phyloP scores from a whole-genome alignment of 2,329 filamentous ascomycete species.

The Acrocalymma vagum region DNA sequence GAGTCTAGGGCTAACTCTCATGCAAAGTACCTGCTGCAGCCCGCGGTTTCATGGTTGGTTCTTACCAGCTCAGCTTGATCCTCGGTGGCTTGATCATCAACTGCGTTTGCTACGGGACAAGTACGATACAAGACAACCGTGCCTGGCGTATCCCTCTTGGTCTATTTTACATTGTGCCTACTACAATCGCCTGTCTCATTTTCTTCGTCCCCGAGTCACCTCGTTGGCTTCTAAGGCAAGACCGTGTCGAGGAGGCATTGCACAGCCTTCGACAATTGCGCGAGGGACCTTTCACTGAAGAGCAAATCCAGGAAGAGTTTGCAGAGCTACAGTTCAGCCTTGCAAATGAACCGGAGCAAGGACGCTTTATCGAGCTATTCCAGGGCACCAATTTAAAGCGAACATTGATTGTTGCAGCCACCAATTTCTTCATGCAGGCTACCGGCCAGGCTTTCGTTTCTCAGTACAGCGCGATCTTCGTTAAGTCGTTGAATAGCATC shows the following conservation, averaged over 20 bases:
- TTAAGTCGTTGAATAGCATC: conserved; percentile 1
- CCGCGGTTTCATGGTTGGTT: conserved; percentile 6
- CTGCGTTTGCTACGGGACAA: conserved; percentile 3
- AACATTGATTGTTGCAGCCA: background rate
- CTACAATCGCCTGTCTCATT: background rate
- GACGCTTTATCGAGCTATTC: background rate
- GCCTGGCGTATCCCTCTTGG: conserved; percentile 1
- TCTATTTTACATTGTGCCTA: background rate
- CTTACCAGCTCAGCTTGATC: conserved; percentile 3
- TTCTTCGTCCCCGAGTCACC: conserved; percentile 1
- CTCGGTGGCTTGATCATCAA: conserved; percentile 2
- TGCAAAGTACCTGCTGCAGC: no score
- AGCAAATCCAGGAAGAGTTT: background rate
- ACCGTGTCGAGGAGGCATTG: background rate
- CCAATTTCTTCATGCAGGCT: conserved; percentile 1
- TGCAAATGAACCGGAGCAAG: background rate
- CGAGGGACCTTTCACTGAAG: background rate
- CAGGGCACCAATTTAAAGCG: background rate
- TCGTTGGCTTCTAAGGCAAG: conserved; percentile 3
- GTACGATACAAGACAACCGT: background rate
- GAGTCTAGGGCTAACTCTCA: no score
- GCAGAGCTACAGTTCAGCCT: background rate
- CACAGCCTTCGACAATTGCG: background rate
- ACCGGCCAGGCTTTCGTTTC: conserved; percentile 2
- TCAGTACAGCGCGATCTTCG: conserved; percentile 1